phyloP scores from a whole-genome alignment of 352 stramenopile species.

The Phytophthora aleatoria region DNA sequence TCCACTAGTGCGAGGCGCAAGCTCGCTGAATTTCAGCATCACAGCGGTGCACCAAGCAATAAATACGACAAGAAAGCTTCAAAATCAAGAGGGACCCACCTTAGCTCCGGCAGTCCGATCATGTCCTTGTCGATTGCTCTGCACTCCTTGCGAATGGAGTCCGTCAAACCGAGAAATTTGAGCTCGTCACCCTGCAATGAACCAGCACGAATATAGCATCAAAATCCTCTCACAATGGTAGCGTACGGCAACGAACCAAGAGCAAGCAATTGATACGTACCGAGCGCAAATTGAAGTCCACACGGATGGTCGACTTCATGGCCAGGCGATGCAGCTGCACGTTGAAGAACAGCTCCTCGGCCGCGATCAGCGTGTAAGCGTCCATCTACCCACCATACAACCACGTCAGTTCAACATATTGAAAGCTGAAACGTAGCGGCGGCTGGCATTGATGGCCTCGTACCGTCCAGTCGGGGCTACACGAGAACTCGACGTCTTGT shows the following conservation, averaged over 20 bases:
- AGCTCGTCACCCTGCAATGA: constrained; percentile 60
- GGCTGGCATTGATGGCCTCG: constrained; percentile 15
- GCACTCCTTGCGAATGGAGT: constrained; percentile 69
- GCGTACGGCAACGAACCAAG: background rate
- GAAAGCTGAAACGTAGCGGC: constrained; percentile 1
- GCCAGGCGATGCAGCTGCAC: constrained; percentile 61
- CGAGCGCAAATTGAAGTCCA: constrained; percentile 74
- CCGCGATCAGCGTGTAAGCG: constrained; percentile 60
- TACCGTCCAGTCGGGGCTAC: constrained; percentile 67
- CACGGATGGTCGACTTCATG: constrained; percentile 54
- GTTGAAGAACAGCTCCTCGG: constrained; percentile 72
- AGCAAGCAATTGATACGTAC: constrained; percentile 32
- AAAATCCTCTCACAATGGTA: constrained; percentile 5
- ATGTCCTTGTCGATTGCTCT: constrained; percentile 66
- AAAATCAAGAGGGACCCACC: constrained; percentile 38
- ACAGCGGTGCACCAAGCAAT: constrained; percentile 20
- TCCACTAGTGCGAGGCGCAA: constrained; percentile 11
- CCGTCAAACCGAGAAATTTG: constrained; percentile 68
- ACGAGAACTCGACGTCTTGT: constrained; percentile 59
- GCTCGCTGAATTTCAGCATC: constrained; percentile 14
- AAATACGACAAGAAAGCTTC: constrained; percentile 16
- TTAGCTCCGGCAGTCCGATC: constrained; percentile 63
- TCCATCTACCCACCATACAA: constrained; percentile 52
- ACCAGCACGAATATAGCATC: constrained; percentile 19
- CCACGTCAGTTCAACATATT: constrained; percentile 3